Base-by-base conservation (phyloP, 2,329 filamentous ascomycete genomes). In the Cercospora sp. region DNA sequence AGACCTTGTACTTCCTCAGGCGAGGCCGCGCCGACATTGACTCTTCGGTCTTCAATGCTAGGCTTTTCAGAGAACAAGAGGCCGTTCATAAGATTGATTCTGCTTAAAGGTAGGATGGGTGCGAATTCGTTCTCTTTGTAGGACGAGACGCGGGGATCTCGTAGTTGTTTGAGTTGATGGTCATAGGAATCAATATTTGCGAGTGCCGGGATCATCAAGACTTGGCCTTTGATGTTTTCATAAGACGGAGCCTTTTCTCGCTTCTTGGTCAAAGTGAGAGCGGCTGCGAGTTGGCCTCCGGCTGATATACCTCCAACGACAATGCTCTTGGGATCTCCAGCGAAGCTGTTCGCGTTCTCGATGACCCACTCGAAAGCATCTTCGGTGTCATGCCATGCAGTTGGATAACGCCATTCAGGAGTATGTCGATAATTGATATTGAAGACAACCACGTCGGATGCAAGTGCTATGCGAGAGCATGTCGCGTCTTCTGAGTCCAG, bases 351-450 rank as follows among this genome's bases (percentile, higher is more conserved):
- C 0, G 82, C 80, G 66, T 85, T 77, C 13, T 77, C 75, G 60
- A 87, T 82, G 0, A 86, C 73, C 87, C 86, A 89, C 18, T 81
- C 77, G 33, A 87, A 84, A 0, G 83, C 82, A 57, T 88, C 87
- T 66, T 86, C 82, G 0, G 80, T 75, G 58, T 89, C 87, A 53
- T 84, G 68, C 82, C 83, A 87, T 0, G 83, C 81, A 0, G 81
- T 84, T 0, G 87, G 87, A 66, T 84, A 88, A 0, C 67, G 71
- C 69, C 82, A 77, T 62, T 88, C 83, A 0, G 87, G 87, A 0
- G 86, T 86, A 71, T 89, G 86, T 0, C 87, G 83, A 73, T 89
- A 89, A 70, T 87, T 86, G 12, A 88, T 78, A 51, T 87, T 86
- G 1, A 88, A 71, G 0, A 88, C 85, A 0, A 84, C 76, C 2